phyloP scores from a whole-genome alignment of 192 early-diverging fungal species.

The Coemansia sp. region DNA sequence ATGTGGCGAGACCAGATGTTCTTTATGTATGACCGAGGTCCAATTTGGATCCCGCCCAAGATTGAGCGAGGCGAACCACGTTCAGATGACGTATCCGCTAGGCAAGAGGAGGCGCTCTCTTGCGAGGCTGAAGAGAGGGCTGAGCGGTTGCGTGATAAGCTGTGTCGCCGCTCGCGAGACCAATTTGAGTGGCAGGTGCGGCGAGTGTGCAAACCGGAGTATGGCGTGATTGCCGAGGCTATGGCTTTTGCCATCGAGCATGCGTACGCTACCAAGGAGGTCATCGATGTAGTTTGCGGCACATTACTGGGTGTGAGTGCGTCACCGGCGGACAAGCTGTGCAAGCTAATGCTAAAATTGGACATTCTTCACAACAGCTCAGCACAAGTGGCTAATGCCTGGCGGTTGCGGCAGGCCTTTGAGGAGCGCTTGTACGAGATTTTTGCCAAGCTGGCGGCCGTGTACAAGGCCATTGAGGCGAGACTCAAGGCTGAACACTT shows the following conservation, averaged over 20 bases:
- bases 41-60: constrained; percentile 84
- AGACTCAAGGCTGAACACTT: constrained; percentile 83
- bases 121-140: constrained; percentile 52
- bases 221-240: constrained; percentile 65
- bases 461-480: constrained; percentile 61
- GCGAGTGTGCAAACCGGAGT: constrained; percentile 13
- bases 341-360: constrained; percentile 74
- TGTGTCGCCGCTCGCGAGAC: constrained; percentile 19
- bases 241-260: constrained; percentile 87
- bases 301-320: constrained; percentile 60
- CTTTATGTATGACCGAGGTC: constrained; percentile 81
- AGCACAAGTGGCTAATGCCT: constrained; percentile 78
- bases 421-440: no score
- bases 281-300: constrained; percentile 65
- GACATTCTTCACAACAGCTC: constrained; percentile 89
- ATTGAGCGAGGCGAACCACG: constrained; percentile 27
- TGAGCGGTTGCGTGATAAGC: constrained; percentile 13
- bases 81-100: background rate
- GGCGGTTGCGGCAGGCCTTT: constrained; percentile 72
- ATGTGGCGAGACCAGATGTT: constrained; percentile 80
- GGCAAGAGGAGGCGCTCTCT: constrained; percentile 12
- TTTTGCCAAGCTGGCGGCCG: no score
- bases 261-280: constrained; percentile 78
- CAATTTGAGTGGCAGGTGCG: constrained; percentile 29
- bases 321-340: constrained; percentile 63